A percentile compares a stretch with the other conserved stretches of the same genome.
phyloP scores from a whole-genome alignment of 2,329 filamentous ascomycete genomes.

The Sporothrix variecibatus region DNA sequence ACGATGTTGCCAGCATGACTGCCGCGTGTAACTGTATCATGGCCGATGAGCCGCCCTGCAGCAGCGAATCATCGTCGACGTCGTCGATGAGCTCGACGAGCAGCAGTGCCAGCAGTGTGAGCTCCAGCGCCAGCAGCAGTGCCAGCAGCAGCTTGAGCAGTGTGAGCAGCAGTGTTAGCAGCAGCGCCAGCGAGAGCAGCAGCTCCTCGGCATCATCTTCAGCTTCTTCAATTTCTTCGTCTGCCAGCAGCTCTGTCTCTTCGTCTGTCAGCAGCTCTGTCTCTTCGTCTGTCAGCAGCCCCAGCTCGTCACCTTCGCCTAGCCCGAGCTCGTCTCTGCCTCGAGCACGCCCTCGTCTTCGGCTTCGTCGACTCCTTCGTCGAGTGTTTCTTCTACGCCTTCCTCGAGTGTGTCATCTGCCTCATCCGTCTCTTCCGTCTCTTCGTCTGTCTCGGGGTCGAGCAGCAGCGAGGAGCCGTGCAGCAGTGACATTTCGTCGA shows the following conservation, averaged over 20 bases:
- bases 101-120: neutral
- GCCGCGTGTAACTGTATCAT: conserved; percentile 27
- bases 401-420: no score
- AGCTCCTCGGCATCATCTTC: neutral
- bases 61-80: neutral
- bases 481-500: no score
- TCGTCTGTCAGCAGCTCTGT: neutral
- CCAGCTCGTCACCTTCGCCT: neutral
- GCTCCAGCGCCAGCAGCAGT: neutral
- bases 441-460: no score
- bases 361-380: no score
- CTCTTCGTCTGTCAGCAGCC: neutral
- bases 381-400: no score
- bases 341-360: no score
- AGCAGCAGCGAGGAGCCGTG: no score
- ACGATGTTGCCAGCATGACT: conserved; percentile 19
- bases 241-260: neutral
- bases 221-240: neutral
- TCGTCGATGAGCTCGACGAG: neutral
- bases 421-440: no score
- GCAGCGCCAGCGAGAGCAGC: neutral
- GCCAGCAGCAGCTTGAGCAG: neutral
- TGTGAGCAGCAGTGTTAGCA: neutral
- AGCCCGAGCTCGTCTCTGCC: neutral
- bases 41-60: neutral